phyloP scores from a whole-genome alignment of 176 grass and related monocot genomes.

The Stipa capillata region DNA sequence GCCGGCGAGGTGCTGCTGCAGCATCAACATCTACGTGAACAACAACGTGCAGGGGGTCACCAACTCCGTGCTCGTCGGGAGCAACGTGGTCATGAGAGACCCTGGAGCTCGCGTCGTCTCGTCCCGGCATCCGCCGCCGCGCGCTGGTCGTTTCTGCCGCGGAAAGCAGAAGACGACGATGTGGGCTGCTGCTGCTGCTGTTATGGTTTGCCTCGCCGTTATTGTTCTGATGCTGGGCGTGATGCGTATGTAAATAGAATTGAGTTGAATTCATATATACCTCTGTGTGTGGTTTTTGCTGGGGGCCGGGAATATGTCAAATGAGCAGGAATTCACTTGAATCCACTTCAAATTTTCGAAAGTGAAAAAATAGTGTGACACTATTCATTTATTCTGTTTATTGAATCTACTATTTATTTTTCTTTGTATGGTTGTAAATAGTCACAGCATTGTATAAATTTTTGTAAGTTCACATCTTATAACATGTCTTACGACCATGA shows the following conservation, averaged over 20 bases:
- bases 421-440: too few species aligned
- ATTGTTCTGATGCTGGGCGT: background rate
- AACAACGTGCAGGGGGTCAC: constrained; percentile 82
- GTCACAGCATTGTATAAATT: too few species aligned
- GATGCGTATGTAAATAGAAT: background rate
- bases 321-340: too few species aligned
- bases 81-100: constrained; percentile 58
- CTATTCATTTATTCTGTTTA: too few species aligned
- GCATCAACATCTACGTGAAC: constrained; percentile 63
- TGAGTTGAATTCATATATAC: background rate
- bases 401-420: too few species aligned
- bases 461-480: too few species aligned
- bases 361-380: too few species aligned
- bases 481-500: too few species aligned
- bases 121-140: background rate
- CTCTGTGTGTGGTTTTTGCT: too few species aligned
- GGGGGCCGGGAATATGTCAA: too few species aligned
- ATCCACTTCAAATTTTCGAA: too few species aligned
- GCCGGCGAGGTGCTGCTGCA: background rate
- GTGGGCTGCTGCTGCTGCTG: background rate
- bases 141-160: background rate
- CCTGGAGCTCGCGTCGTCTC: constrained; percentile 39
- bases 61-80: constrained; percentile 78
- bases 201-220: background rate
- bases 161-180: background rate